Evolutionary conservation across 2,329 filamentous ascomycete genomes (phyloP).

Genomic region (Colletotrichum eremochloae): DNA sequence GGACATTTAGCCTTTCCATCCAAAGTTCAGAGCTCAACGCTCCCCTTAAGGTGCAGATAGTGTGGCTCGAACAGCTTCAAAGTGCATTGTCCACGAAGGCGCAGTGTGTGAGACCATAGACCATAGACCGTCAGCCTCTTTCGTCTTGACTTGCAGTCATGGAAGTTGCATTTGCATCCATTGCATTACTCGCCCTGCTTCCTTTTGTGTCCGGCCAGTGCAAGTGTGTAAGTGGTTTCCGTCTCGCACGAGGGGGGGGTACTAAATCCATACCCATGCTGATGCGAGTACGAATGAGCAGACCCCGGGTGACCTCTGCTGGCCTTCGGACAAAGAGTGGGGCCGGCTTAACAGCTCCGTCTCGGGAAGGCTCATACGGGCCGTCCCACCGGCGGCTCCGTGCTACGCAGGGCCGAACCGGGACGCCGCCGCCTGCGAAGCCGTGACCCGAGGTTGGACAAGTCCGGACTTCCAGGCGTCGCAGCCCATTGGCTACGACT

Average conservation of each 20-base stretch:
- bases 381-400: constrained; percentile 60
- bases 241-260: no score
- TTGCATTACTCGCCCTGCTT: constrained; percentile 11
- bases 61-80: background rate
- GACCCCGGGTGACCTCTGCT: constrained; percentile 57
- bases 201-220: constrained; percentile 18
- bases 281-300: background rate
- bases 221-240: constrained; percentile 22
- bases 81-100: background rate
- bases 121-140: background rate
- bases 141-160: constrained; percentile 5
- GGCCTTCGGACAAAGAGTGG: constrained; percentile 64
- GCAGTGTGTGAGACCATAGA: background rate
- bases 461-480: constrained; percentile 14
- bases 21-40: background rate
- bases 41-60: background rate
- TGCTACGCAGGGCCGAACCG: constrained; percentile 18
- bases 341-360: constrained; percentile 63
- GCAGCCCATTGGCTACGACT: constrained; percentile 26
- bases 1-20: background rate
- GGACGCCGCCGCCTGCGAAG: constrained; percentile 16
- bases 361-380: constrained; percentile 62
- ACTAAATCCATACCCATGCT: background rate
- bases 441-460: constrained; percentile 17
- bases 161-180: constrained; percentile 6